Evolutionary conservation across 2,329 filamentous ascomycete species (phyloP), one percentile per base, ranked within the genome.

Genomic region (Didymella pinodella): DNA sequence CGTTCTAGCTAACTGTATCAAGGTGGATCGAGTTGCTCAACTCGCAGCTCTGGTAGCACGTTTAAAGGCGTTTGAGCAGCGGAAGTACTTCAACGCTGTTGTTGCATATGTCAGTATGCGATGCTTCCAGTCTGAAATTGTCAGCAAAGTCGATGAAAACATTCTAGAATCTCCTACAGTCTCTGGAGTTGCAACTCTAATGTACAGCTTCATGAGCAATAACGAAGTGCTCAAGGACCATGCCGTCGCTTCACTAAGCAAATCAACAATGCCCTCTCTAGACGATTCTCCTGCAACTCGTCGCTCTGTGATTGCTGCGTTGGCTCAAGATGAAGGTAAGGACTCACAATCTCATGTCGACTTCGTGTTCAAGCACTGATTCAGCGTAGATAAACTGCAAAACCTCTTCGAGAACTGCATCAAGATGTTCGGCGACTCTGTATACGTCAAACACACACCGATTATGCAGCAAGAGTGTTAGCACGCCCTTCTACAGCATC

Each of bases 401-500:
- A 79, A 74, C 0, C 79, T 91, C 34, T 74, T 94, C 55, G 87
- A 93, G 68, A 91, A 87, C 70, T 86, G 84, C 48, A 79, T 97
- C 48, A 81, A 81, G 38, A 86, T 90, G 48, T 97, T 98, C 75
- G 91, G 92, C 0, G 93, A 97, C 68, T 87, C 90, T 48, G 81
- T 98, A 11, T 96, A 93, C 69, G 92, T 98, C 66, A 90, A 87
- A 57, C 93, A 98, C 76, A 86, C 90, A 0, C 89, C 93, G 5
- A 86, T 90, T n/a, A 73, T 95, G 38, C 90, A 93, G 70, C 95
- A 99, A 83, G 92, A 98, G 84, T 90, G 92, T 91, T 78, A 44
- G 57, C 26, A n/a, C 38, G 12, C 1, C 20, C 16, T 2, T 20
- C 2, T 8, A 12, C 7, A 34, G 4, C 22, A 12, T 29, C 14